phyloP scores from a whole-genome alignment of 176 grass and related monocot genomes.

The Oryza meridionalis region DNA sequence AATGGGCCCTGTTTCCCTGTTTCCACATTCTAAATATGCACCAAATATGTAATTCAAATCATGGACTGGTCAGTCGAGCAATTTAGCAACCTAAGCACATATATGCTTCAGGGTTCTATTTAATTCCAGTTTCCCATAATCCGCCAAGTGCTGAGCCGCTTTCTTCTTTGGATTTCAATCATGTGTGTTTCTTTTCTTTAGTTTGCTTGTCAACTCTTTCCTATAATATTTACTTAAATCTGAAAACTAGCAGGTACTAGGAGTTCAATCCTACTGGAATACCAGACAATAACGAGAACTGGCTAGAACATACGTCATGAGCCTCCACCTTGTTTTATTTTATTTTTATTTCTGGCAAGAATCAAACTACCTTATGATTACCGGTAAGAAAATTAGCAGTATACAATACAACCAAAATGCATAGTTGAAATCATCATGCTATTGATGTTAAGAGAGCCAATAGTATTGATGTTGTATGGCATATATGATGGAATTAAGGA shows the following conservation, averaged over 20 bases:
- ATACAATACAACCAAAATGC: neutral
- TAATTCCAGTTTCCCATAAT: slow-evolving; percentile 7
- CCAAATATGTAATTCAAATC: slow-evolving; percentile 3
- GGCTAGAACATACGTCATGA: neutral
- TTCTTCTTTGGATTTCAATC: neutral
- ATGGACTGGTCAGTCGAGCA: neutral
- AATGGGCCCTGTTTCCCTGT: neutral
- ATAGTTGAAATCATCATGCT: neutral
- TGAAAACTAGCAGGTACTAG: neutral
- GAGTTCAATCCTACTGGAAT: neutral
- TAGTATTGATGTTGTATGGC: neutral
- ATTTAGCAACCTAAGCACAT: neutral
- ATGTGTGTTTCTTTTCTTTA: neutral
- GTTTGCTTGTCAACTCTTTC: neutral
- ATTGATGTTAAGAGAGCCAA: neutral
- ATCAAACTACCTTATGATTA: slow-evolving; percentile 2
- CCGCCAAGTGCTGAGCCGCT: neutral
- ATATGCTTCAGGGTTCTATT: neutral
- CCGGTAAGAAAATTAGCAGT: neutral
- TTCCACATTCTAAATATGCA: neutral
- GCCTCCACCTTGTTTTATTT: neutral
- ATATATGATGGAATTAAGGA: neutral
- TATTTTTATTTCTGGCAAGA: neutral
- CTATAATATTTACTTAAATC: neutral
- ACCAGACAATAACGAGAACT: neutral